A percentile compares a stretch with the other conserved stretches of the same genome.
phyloP scores from a whole-genome alignment of 2,329 filamentous ascomycete species.

The Parastagonospora nodorum region DNA sequence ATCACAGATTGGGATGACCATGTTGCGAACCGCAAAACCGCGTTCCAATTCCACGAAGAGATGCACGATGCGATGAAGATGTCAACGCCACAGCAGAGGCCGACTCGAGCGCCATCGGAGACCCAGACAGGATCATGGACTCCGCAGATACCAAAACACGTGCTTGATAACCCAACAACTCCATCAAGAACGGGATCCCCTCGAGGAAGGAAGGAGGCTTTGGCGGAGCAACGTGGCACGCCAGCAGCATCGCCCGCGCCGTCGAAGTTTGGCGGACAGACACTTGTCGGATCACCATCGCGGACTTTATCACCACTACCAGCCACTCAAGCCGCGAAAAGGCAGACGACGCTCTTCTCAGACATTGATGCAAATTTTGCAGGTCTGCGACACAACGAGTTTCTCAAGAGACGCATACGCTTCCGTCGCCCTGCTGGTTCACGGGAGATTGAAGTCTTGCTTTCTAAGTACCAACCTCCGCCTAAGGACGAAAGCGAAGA shows the following conservation, averaged over 20 bases:
- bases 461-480: slow-evolving; percentile 43
- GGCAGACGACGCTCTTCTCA: slow-evolving; percentile 39
- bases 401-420: slow-evolving; percentile 43
- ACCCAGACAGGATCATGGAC: slow-evolving; percentile 38
- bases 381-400: slow-evolving; percentile 33
- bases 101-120: slow-evolving; percentile 31
- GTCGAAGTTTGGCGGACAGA: slow-evolving; percentile 32
- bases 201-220: slow-evolving; percentile 42
- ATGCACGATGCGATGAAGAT: slow-evolving; percentile 48
- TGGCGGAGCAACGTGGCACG: slow-evolving; percentile 25
- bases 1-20: slow-evolving; percentile 55
- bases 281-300: slow-evolving; percentile 34
- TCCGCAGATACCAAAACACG: slow-evolving; percentile 43
- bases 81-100: slow-evolving; percentile 33
- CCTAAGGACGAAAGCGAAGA: slow-evolving; percentile 31
- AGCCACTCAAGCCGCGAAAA: slow-evolving; percentile 31
- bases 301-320: slow-evolving; percentile 36
- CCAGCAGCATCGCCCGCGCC: slow-evolving; percentile 33
- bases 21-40: slow-evolving; percentile 55
- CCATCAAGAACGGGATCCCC: slow-evolving; percentile 44
- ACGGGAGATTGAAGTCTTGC: slow-evolving; percentile 38
- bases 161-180: slow-evolving; percentile 34
- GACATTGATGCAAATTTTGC: slow-evolving; percentile 42
- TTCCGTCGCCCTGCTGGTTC: slow-evolving; percentile 36
- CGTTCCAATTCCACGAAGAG: slow-evolving; percentile 54